These are phyloP conservation scores for Cladorrhinum sp. DNA, from an alignment of 2,329 filamentous ascomycete genomes.

Conservation along the genomic window DNA sequence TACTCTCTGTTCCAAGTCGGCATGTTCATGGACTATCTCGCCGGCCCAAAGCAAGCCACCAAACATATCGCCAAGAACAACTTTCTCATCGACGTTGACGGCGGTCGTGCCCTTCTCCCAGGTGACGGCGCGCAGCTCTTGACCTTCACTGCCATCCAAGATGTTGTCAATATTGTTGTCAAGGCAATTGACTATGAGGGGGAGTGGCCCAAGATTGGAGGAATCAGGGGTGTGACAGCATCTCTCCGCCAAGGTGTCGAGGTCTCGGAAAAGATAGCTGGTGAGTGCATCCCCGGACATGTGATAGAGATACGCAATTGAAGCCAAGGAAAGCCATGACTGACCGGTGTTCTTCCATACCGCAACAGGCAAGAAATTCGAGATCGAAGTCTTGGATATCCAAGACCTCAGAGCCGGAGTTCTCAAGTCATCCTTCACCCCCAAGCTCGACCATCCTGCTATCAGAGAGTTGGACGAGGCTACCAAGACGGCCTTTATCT, in stretches of 20 bases:
- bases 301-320: not conserved
- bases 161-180: slow-evolving; percentile 37
- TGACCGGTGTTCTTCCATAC: not conserved
- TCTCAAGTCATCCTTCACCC: slow-evolving; percentile 28
- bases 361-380: slow-evolving; percentile 28
- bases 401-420: slow-evolving; percentile 31
- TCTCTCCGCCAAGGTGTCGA: slow-evolving; percentile 32
- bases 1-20: slow-evolving; percentile 51
- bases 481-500: slow-evolving; percentile 18
- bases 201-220: slow-evolving; percentile 40
- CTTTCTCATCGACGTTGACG: slow-evolving; percentile 33
- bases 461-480: slow-evolving; percentile 29
- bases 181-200: slow-evolving; percentile 38
- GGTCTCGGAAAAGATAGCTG: slow-evolving; percentile 35
- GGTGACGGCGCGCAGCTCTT: slow-evolving; percentile 32
- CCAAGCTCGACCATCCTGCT: slow-evolving; percentile 27
- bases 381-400: slow-evolving; percentile 32
- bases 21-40: slow-evolving; percentile 48
- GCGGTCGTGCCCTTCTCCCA: slow-evolving; percentile 32
- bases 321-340: not conserved
- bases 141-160: slow-evolving; percentile 35
- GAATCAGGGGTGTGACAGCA: slow-evolving; percentile 35
- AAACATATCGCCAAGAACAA: slow-evolving; percentile 37
- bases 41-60: slow-evolving; percentile 39
- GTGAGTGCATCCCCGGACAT: slow-evolving; percentile 23